Base-by-base conservation (phyloP, 1,284 basidiomycete genomes). In the Amylostereum chailletii region DNA sequence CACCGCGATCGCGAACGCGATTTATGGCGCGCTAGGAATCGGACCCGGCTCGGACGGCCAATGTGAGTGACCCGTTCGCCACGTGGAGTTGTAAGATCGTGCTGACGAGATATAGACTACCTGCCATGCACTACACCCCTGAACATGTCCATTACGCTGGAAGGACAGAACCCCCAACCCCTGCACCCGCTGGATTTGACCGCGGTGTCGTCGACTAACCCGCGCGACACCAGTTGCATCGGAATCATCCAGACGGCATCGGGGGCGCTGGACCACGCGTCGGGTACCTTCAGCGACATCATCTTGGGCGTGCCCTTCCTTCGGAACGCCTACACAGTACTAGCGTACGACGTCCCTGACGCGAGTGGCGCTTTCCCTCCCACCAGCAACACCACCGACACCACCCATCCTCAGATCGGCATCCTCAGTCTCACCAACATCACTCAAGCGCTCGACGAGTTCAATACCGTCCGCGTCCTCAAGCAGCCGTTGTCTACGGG, bases 291-390 rank as follows among this genome's bases (percentile, higher is more conserved):
- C 31, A 76, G 75, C 0, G 84, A 87, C 60, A 78, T 87, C 65
- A 71, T 85, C 48, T 77, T 87, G 41, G 86, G 86, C 31, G 81
- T 86, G 0, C 81, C 86, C 0, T 89, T 88, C 61, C 67, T 89
- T 57, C 74, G 85, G 7, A 87, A 79, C 58, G 74, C 77, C 3
- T 89, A 88, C 61, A 79, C 76, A 26, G 84, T 87, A 53, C 75
- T 87, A 74, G 80, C 80, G 0, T 86, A 81, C 60, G 70, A 75
- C 45, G 53, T 60, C 0, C 80, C 81, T 2, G 57, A 68, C 43
- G 30, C 63, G 0, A 57, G 70, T 29, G 81, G 81, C 4, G 58
- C 57, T 2, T 79, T 83, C 58, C 63, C 71, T 8, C 19, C 19
- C 19, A 19, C 19, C 19, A 53, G 57, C 41, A 46, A 57, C 9